phyloP scores from a whole-genome alignment of 495 filamentous ascomycete genomes.

The Corynascus novoguineensis region DNA sequence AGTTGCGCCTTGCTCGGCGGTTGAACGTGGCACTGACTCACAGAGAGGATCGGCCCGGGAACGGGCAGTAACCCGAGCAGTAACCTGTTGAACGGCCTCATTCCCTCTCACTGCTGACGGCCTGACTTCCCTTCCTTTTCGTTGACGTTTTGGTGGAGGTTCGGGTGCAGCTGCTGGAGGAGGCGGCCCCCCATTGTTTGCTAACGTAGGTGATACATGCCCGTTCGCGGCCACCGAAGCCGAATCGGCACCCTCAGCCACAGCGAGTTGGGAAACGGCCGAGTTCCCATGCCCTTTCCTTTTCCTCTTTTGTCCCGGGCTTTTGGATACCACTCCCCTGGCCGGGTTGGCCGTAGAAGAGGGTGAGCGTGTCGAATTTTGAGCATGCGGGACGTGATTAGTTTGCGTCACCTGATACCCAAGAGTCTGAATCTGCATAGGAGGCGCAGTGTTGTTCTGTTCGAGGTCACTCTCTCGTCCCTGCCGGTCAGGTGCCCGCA shows the following conservation, averaged over 20 bases:
- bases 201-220: conserved; percentile 3
- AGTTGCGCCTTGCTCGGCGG: background rate
- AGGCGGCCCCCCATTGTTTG: background rate
- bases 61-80: background rate
- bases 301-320: conserved; percentile 25
- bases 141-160: conserved; percentile 25
- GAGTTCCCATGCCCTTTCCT: conserved; percentile 20
- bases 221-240: conserved; percentile 7
- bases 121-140: conserved; percentile 23
- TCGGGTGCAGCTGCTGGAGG: background rate
- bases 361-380: conserved; percentile 9
- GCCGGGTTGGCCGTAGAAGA: conserved; percentile 12
- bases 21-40: background rate
- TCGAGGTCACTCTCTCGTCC: background rate
- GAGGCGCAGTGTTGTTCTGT: background rate
- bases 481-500: background rate
- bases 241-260: background rate
- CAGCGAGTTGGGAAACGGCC: background rate
- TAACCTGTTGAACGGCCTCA: background rate
- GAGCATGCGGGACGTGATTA: conserved; percentile 6
- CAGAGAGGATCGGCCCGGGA: background rate
- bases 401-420: background rate
- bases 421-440: background rate
- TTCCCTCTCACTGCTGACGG: conserved; percentile 6
- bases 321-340: conserved; percentile 1